Evolutionary conservation across 2,329 filamentous ascomycete species (phyloP).

Genomic region (Diaporthe ampelina): DNA sequence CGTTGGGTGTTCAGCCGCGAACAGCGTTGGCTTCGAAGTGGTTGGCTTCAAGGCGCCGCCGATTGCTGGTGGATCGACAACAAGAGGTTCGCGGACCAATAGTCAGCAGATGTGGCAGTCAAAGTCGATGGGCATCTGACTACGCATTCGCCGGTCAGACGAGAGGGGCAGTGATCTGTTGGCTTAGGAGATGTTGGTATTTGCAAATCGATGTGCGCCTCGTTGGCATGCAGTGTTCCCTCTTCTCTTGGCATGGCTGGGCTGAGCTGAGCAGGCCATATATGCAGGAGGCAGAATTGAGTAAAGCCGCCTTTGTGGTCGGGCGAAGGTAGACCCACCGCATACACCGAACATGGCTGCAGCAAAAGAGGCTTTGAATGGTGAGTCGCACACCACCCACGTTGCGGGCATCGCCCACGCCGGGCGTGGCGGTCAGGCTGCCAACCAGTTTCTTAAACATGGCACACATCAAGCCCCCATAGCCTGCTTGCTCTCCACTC

Average conservation of each 20-base stretch:
- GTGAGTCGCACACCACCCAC: not conserved
- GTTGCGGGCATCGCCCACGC: not conserved
- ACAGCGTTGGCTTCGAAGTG: not conserved
- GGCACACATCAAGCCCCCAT: not conserved
- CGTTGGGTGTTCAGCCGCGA: constrained; percentile 4
- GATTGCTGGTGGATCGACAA: not conserved
- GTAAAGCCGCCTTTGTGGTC: not conserved
- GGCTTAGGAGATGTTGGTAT: not conserved
- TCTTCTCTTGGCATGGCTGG: not conserved
- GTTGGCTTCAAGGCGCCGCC: not conserved
- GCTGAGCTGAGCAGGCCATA: not conserved
- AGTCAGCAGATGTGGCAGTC: not conserved
- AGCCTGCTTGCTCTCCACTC: constrained; percentile 10
- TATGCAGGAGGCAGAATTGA: constrained; percentile 5
- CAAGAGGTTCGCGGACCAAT: not conserved
- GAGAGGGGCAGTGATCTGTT: constrained; percentile 1
- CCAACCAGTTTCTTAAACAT: constrained; percentile 14
- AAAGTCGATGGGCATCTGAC: constrained; percentile 13
- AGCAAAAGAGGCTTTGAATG: not conserved
- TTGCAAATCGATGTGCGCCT: constrained; percentile 9
- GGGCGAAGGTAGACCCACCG: not conserved
- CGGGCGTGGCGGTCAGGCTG: not conserved
- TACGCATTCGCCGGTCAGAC: not conserved
- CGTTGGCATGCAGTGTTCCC: constrained; percentile 29
- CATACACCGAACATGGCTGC: not conserved